A percentile compares a stretch with the other conserved stretches of the same genome.
Evolutionary conservation across 805 yeast genomes (phyloP).

Genomic region (Saccharomycopsis guyanensis): DNA sequence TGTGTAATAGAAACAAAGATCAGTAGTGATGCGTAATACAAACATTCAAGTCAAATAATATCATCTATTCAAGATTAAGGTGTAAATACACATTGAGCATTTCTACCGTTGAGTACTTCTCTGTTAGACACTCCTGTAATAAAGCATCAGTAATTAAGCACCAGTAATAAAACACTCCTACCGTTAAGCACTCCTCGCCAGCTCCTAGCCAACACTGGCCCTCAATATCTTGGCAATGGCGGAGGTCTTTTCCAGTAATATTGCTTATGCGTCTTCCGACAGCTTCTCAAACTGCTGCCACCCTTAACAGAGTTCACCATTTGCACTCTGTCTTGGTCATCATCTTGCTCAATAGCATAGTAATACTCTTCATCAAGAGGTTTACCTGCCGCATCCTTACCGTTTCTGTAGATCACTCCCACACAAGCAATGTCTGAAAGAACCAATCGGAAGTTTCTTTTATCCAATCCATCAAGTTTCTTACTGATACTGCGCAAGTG

Average conservation of each 20-base stretch:
- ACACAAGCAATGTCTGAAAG: constrained; percentile 47
- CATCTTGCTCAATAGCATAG: constrained; percentile 78
- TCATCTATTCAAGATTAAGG: background rate
- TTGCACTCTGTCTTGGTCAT: constrained; percentile 57
- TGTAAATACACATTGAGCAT: background rate
- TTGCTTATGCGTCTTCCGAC: constrained; percentile 90
- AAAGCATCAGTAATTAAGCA: too few relatives aligned
- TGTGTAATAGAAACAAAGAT: too few relatives aligned
- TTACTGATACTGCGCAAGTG: constrained; percentile 51
- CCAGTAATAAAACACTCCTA: too few relatives aligned
- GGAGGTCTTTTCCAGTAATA: constrained; percentile 42
- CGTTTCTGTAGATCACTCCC: constrained; percentile 83
- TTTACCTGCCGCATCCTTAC: constrained; percentile 96
- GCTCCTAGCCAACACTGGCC: too few relatives aligned
- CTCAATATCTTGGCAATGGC: constrained; percentile 20
- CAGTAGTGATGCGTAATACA: too few relatives aligned
- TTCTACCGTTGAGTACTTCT: too few relatives aligned
- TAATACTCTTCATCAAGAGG: constrained; percentile 90
- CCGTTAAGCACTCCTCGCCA: background rate
- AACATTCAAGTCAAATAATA: too few relatives aligned
- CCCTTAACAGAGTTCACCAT: constrained; percentile 77
- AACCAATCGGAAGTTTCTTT: constrained; percentile 34
- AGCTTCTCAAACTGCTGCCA: constrained; percentile 65
- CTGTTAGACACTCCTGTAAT: too few relatives aligned
- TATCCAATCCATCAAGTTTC: constrained; percentile 30